These are phyloP conservation scores for Cymbidium sinense DNA, from an alignment of 106 monocot species.

Conservation along the genomic window DNA sequence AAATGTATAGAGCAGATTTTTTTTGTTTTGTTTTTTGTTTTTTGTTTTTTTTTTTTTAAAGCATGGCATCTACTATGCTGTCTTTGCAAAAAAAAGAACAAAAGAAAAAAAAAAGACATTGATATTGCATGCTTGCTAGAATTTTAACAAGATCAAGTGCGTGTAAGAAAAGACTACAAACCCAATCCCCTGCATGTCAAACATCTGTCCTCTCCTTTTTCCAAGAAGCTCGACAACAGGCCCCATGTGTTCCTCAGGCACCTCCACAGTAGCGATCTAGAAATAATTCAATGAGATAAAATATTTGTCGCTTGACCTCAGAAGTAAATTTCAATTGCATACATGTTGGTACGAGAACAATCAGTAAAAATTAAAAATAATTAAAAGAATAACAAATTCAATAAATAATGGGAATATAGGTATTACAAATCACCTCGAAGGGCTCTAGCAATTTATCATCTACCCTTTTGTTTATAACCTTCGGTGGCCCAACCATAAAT, in stretches of 20 bases:
- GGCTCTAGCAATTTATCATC: constrained; percentile 78
- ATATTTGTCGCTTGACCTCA: constrained; percentile 1
- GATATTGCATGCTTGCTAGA: background rate
- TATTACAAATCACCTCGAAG: constrained; percentile 59
- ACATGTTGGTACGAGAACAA: background rate
- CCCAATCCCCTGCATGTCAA: constrained; percentile 93
- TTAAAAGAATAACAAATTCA: background rate
- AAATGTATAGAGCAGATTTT: too few species aligned
- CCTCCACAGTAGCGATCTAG: constrained; percentile 96
- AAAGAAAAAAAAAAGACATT: background rate
- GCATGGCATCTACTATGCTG: background rate
- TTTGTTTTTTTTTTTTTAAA: background rate
- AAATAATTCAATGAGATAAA: constrained; percentile 8
- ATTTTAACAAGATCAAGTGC: background rate
- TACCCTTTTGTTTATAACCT: constrained; percentile 87
- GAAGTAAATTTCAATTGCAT: background rate
- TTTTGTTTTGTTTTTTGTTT: too few species aligned
- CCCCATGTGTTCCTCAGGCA: constrained; percentile 81
- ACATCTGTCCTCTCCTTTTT: constrained; percentile 88
- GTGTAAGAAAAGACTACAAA: constrained; percentile 17
- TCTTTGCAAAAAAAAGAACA: background rate
- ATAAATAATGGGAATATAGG: background rate
- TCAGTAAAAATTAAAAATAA: background rate
- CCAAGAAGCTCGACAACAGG: constrained; percentile 94
- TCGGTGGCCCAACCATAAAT: constrained; percentile 97